Conservation (phyloP, 345 rosid species). For the Boechera stricta region DNA sequence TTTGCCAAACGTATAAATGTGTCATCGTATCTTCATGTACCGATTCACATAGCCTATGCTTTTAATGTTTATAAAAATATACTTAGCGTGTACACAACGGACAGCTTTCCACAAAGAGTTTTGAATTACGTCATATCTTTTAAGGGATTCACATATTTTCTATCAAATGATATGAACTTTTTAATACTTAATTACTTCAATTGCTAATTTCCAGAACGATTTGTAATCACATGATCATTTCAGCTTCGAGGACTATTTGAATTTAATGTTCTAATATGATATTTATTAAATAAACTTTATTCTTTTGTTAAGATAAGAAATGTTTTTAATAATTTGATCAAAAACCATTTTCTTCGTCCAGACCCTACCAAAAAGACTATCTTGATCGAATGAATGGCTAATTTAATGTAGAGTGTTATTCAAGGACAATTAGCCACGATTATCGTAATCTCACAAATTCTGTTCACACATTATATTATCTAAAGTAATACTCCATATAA, state of each 20-base stretch:
- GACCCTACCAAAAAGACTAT: slow-evolving; percentile 45
- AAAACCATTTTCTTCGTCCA: slow-evolving; percentile 29
- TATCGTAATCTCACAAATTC: slow-evolving; percentile 29
- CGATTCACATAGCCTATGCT: slow-evolving; percentile 34
- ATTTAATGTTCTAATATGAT: background rate
- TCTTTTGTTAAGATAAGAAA: background rate
- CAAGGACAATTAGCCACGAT: slow-evolving; percentile 35
- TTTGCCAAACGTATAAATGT: slow-evolving; percentile 31
- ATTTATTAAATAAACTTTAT: background rate
- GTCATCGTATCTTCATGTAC: slow-evolving; percentile 19
- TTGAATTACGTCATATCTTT: slow-evolving; percentile 17
- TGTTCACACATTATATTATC: slow-evolving; percentile 42
- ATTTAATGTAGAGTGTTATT: slow-evolving; percentile 37
- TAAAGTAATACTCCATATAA: background rate
- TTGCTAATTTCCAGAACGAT: slow-evolving; percentile 27
- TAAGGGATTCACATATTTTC: slow-evolving; percentile 14
- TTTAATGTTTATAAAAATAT: slow-evolving; percentile 18
- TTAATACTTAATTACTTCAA: slow-evolving; percentile 8
- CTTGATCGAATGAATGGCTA: slow-evolving; percentile 14
- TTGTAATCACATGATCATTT: slow-evolving; percentile 24
- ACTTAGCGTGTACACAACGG: slow-evolving; percentile 41
- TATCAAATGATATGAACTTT: slow-evolving; percentile 14
- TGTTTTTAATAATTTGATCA: background rate
- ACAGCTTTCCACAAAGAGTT: slow-evolving; percentile 26
- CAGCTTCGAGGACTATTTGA: slow-evolving; percentile 19